Conservation (phyloP, 2,329 filamentous ascomycete species). For the Samsoniella hepiali region DNA sequence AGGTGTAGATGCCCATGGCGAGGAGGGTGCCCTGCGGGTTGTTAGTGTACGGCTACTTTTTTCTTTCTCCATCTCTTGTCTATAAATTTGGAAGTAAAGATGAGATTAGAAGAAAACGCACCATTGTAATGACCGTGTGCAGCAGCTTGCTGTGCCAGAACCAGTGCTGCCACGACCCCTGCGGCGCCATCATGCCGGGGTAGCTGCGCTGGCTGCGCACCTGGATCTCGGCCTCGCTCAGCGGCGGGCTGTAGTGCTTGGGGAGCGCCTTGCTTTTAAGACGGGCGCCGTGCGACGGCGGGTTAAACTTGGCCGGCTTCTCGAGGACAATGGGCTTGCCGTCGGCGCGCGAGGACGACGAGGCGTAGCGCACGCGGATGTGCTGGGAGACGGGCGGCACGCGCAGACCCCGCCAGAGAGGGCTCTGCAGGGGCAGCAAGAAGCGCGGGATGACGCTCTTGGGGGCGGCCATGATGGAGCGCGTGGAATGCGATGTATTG, state of each 20-base stretch:
- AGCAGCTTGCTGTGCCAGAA: conserved; percentile 75
- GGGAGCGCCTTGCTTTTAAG: conserved; percentile 53
- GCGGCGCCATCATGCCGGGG: conserved; percentile 82
- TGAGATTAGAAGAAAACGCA: conserved; percentile 39
- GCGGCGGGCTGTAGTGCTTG: conserved; percentile 70
- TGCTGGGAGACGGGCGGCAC: conserved; percentile 34
- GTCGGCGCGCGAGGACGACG: neutral
- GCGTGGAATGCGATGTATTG: neutral
- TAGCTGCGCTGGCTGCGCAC: conserved; percentile 71
- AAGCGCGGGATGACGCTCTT: conserved; percentile 61
- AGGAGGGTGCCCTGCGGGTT: conserved; percentile 58
- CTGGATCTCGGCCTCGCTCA: conserved; percentile 62
- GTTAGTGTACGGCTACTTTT: neutral
- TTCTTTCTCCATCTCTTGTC: too few relatives aligned
- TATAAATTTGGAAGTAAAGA: neutral
- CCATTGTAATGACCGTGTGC: conserved; percentile 81
- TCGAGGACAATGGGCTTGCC: conserved; percentile 66
- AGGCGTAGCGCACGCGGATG: conserved; percentile 33
- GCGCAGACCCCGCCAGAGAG: conserved; percentile 48
- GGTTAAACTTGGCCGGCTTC: conserved; percentile 85
- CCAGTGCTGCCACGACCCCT: conserved; percentile 78
- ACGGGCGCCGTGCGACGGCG: conserved; percentile 80
- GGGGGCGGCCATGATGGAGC: conserved; percentile 42
- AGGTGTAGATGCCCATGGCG: conserved; percentile 67
- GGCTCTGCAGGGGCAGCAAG: conserved; percentile 60